Base-by-base conservation (phyloP, 148 eudicot species). In the Persicaria maculosa region DNA sequence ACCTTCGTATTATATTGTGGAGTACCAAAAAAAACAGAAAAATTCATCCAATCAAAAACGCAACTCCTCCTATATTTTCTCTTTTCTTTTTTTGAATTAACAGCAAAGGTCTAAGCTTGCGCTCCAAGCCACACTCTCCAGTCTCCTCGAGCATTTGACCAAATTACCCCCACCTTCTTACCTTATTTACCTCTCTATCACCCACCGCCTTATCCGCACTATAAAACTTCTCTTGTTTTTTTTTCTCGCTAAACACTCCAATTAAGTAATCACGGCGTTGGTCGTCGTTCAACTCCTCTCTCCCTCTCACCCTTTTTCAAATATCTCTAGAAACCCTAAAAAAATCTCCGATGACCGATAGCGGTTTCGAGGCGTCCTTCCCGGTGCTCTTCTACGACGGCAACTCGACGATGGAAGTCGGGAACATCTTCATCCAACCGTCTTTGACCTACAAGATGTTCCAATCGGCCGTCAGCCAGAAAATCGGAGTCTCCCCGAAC, bases 331-430 rank as follows among this genome's bases (percentile, higher is more conserved):
- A 43, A 36, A 68, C 20, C 71, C 71, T 40, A 68, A 12, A 17
- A 3, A 40, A 72, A 22, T 14, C 16, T 25, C 68, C 43, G 25
- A 73, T 16, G 47, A 55, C n/a, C 36, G 75, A 54, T 3, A 17
- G 31, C 47, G 25, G 20, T 12, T n/a, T 40, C 62, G 75, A 73
- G 40, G 22, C 78, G 16, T 7, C 50, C 0, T 84, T 87, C 46
- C 83, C 88, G 47, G 86, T 87, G 15, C 71, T 76, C 11, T 88
- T 93, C 77, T 90, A 59, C 80, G 96, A 90, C 55, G 98, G 98
- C 4, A 90, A 87, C 67, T 50, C 79, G 14, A 90, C 89, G 45
- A 75, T 79, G 68, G 80, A 80, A 72, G 46, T 83, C 45, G 97
- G 96, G 4, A 64, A 70, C 9, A 75, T 90, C 68, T 55, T 25